Conservation (phyloP, 768 basidiomycete genomes). For the Russula vinacea region DNA sequence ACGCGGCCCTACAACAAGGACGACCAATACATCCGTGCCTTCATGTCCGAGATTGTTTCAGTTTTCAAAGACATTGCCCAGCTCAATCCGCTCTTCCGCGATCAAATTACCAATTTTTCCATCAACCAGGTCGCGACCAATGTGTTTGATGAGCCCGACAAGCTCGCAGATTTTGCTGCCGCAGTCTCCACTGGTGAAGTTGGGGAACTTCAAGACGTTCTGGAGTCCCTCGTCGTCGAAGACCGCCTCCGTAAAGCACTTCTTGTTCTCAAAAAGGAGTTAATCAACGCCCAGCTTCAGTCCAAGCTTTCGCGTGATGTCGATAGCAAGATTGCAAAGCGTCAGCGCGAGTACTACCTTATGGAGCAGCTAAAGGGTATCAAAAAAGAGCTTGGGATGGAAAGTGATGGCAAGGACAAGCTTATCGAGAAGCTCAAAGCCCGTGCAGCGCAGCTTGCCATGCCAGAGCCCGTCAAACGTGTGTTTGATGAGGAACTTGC, state of each 20-base stretch:
- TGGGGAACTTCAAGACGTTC: conserved; percentile 85
- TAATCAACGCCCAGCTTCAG: conserved; percentile 95
- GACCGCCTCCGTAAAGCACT: conserved; percentile 88
- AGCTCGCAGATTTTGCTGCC: conserved; percentile 95
- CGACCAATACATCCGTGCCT: conserved; percentile 91
- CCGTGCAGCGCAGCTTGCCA: conserved; percentile 72
- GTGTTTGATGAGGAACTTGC: conserved; percentile 95
- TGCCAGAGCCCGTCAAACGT: conserved; percentile 87
- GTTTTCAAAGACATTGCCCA: conserved; percentile 99
- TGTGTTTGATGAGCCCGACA: conserved; percentile 96
- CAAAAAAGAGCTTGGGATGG: conserved; percentile 95
- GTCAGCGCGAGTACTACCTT: conserved; percentile 91
- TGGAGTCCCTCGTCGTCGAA: conserved; percentile 82
- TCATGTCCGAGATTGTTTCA: conserved; percentile 93
- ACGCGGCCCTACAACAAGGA: conserved; percentile 87
- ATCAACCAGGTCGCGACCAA: conserved; percentile 90
- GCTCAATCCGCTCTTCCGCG: conserved; percentile 94
- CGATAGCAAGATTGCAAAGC: conserved; percentile 90
- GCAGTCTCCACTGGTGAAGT: conserved; percentile 94
- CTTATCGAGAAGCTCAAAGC: conserved; percentile 90
- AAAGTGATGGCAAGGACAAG: conserved; percentile 92
- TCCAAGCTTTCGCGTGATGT: conserved; percentile 90
- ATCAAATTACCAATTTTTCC: conserved; percentile 95
- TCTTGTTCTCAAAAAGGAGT: conserved; percentile 92
- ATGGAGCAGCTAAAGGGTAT: conserved; percentile 97